These are phyloP conservation scores for Penicillium mononematosum DNA, from an alignment of 495 filamentous ascomycete genomes.

Conservation along the genomic window DNA sequence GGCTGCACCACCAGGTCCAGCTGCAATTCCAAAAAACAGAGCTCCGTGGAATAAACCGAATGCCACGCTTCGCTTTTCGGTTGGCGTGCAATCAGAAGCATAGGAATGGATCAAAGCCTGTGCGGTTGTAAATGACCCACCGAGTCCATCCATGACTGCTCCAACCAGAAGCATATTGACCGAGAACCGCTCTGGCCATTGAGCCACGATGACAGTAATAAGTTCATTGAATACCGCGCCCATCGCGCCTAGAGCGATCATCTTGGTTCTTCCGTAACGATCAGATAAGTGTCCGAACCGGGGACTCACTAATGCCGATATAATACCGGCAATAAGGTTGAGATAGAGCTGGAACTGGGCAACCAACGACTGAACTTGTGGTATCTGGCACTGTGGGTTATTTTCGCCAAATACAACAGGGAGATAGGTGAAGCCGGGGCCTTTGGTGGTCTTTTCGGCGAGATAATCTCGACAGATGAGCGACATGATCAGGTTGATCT, in stretches of 20 bases:
- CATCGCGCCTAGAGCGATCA: constrained; percentile 65
- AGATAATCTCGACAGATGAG: constrained; percentile 82
- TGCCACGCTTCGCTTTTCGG: constrained; percentile 72
- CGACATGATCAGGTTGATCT: constrained; percentile 73
- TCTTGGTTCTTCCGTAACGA: constrained; percentile 72
- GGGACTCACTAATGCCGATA: constrained; percentile 75
- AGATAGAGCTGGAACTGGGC: constrained; percentile 74
- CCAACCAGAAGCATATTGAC: constrained; percentile 75
- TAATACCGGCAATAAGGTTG: constrained; percentile 65
- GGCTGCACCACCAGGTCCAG: constrained; percentile 78
- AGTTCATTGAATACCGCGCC: constrained; percentile 69
- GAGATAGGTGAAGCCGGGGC: constrained; percentile 59
- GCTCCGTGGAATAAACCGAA: constrained; percentile 89
- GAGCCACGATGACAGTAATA: constrained; percentile 73
- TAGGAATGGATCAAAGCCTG: constrained; percentile 84
- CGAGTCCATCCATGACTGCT: constrained; percentile 72
- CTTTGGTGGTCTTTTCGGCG: constrained; percentile 52
- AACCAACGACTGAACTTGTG: constrained; percentile 70
- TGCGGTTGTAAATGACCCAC: constrained; percentile 80
- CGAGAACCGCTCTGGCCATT: constrained; percentile 65
- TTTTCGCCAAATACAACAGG: constrained; percentile 65
- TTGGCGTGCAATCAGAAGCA: constrained; percentile 80
- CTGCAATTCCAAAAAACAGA: constrained; percentile 80
- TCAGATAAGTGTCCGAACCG: constrained; percentile 85
- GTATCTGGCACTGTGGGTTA: constrained; percentile 70